Evolutionary conservation across 495 filamentous ascomycete species (phyloP).

Genomic region (Penicillium paxilli): DNA sequence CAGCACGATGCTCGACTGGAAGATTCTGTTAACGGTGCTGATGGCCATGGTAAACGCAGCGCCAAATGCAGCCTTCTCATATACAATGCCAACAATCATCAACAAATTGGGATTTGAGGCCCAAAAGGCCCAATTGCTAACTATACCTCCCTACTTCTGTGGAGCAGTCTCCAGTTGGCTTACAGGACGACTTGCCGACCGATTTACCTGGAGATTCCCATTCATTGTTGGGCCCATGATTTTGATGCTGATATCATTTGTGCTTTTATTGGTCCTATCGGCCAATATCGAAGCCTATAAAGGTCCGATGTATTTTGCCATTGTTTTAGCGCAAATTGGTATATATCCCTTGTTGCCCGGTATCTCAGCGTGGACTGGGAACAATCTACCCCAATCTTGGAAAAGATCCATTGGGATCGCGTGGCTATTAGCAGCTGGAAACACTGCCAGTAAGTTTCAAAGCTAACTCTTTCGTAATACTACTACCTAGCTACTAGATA

Average conservation of each 20-base stretch:
- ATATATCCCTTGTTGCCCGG: conserved; percentile 2
- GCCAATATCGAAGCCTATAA: neutral
- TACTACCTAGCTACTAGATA: too few species aligned
- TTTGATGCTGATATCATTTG: neutral
- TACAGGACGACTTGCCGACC: conserved; percentile 8
- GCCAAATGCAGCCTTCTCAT: conserved; percentile 47
- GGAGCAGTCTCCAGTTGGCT: conserved; percentile 17
- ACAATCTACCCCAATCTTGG: conserved; percentile 5
- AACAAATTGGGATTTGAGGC: conserved; percentile 42
- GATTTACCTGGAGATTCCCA: neutral
- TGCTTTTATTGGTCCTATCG: neutral
- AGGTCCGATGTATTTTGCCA: conserved; percentile 1
- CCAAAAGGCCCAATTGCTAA: conserved; percentile 46
- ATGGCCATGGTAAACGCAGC: conserved; percentile 47
- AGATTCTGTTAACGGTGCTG: conserved; percentile 7
- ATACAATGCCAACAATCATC: conserved; percentile 51
- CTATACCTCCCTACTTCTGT: conserved; percentile 52
- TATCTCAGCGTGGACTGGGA: conserved; percentile 2
- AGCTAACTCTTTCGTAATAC: too few species aligned
- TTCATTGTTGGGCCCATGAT: neutral
- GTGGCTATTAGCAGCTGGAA: conserved; percentile 2
- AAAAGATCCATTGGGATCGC: conserved; percentile 3
- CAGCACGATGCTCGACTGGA: conserved; percentile 8
- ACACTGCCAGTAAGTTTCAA: conserved; percentile 1
- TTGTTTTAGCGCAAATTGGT: conserved; percentile 1